Evolutionary conservation across 2,329 filamentous ascomycete species (phyloP).

Genomic region (Fusarium goolgardi): DNA sequence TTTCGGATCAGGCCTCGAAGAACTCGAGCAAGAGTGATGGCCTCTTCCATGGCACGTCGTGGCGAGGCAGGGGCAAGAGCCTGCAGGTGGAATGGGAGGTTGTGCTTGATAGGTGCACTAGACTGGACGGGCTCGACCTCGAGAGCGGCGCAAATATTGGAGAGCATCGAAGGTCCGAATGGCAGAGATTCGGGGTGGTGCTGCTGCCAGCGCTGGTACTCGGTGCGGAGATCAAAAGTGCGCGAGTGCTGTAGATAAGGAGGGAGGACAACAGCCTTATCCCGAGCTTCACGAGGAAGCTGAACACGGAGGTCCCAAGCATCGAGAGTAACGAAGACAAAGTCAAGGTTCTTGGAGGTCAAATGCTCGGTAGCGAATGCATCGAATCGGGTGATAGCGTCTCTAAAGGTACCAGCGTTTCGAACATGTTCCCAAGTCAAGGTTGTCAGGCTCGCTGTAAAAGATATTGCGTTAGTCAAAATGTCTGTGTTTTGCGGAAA

Average conservation of each 20-base stretch:
- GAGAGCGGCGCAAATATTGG: constrained; percentile 97
- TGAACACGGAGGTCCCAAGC: constrained; percentile 99
- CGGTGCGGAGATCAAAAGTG: constrained; percentile 94
- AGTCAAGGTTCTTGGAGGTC: constrained; percentile 90
- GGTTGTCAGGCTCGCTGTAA: constrained; percentile 90
- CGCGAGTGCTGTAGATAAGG: constrained; percentile 98
- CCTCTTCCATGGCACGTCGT: constrained; percentile 96
- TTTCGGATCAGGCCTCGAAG: constrained; percentile 94
- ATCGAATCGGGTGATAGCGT: constrained; percentile 95
- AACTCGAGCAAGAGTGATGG: constrained; percentile 91
- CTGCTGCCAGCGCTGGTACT: constrained; percentile 98
- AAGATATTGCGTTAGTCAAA: constrained; percentile 37
- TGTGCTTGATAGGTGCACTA: constrained; percentile 98
- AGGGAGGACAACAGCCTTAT: constrained; percentile 96
- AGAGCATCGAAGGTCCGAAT: constrained; percentile 93
- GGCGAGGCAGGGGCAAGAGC: constrained; percentile 95
- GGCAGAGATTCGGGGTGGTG: constrained; percentile 97
- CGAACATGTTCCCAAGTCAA: constrained; percentile 99
- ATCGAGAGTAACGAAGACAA: constrained; percentile 98
- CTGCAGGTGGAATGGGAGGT: constrained; percentile 96
- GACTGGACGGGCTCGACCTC: constrained; percentile 98
- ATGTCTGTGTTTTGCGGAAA: constrained; percentile 11
- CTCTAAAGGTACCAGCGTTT: constrained; percentile 95
- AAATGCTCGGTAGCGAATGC: constrained; percentile 93
- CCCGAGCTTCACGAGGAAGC: constrained; percentile 94